phyloP scores from a whole-genome alignment of 208 protist species.

The Leishmania arabica region DNA sequence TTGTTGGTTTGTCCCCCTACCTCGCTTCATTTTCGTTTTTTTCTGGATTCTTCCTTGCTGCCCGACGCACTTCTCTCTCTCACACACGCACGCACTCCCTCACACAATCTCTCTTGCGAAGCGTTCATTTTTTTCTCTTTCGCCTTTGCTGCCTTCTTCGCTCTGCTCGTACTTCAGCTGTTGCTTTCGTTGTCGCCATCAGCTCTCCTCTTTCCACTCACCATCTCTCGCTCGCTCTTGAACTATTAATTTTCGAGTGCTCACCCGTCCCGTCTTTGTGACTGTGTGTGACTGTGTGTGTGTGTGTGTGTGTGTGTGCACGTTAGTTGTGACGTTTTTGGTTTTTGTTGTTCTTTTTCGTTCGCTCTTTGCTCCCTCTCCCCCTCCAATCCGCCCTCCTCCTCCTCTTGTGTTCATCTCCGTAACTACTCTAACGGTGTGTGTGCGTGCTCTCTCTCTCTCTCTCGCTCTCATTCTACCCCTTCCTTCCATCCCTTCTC shows the following conservation, averaged over 20 bases:
- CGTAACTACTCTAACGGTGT: not conserved
- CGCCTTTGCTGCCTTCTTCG: not conserved
- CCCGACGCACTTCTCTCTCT: not conserved
- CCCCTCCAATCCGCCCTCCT: no score
- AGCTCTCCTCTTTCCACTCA: not conserved
- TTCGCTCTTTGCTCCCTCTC: not conserved
- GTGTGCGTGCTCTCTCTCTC: not conserved
- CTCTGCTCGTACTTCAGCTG: not conserved
- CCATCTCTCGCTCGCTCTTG: not conserved
- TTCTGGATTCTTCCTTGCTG: not conserved
- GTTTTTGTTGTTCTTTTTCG: not conserved
- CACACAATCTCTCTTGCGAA: not conserved
- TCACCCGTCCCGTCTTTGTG: not conserved
- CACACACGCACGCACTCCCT: not conserved
- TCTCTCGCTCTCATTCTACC: not conserved
- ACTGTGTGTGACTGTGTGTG: not conserved
- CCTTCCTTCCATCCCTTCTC: not conserved
- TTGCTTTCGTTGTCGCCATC: not conserved
- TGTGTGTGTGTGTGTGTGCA: not conserved
- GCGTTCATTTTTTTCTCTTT: not conserved
- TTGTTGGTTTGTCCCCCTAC: not conserved
- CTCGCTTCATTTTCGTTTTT: not conserved
- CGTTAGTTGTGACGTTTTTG: conserved; percentile 1
- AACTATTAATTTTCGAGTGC: not conserved
- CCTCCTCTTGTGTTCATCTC: no score